Evolutionary conservation across 495 filamentous ascomycete species (phyloP), one percentile per base, ranked within the genome.

Genomic region (Durotheca rogersii): DNA sequence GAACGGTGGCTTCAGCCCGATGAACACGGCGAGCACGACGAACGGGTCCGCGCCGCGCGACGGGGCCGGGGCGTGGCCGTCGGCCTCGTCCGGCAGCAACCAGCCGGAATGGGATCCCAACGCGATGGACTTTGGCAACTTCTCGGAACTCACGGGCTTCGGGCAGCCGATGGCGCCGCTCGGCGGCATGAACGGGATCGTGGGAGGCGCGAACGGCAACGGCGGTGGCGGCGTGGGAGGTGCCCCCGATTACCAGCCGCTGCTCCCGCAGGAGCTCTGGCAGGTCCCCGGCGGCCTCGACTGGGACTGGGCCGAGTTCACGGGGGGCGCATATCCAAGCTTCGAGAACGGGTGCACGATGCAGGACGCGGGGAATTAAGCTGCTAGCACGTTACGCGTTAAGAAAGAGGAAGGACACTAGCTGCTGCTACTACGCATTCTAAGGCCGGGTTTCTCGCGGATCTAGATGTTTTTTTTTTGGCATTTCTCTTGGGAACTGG

Each of bases 281-380:
- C 86, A 90, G 67, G 86, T 96, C 82, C 87, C 90, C 7, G 94
- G 95, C 84, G 93, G 88, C 10, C 79, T 97, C 15, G 94, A 97
- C 63, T 98, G 94, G 94, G 89, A 97, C 62, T 97, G 94, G 93
- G 90, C 89, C 0, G 90, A 96, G 64, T 86, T 93, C 80, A 86
- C 82, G 35, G 74, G 74, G 6, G 74, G 72, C 2, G 65, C 68
- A 3, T 79, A 78, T 58, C 72, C 75, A 3, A 72, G 71, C 38
- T 74, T 79, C 17, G 79, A 78, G 53, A 79, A 80, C 55, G 76
- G 77, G 6, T 67, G 37, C 16, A 37, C 52, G 18, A 35, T 33
- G 27, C 39, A 33, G 7, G 35, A 47, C n/a, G 33, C 23, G 23
- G n/a, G n/a, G n/a, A 27, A 27, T 27, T 27, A 27, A 27, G n/a